Percentiles rank a stretch among this genome's conserved stretches.
Conservation (phyloP, 106 monocot species). For the Hemerocallis citrina region DNA sequence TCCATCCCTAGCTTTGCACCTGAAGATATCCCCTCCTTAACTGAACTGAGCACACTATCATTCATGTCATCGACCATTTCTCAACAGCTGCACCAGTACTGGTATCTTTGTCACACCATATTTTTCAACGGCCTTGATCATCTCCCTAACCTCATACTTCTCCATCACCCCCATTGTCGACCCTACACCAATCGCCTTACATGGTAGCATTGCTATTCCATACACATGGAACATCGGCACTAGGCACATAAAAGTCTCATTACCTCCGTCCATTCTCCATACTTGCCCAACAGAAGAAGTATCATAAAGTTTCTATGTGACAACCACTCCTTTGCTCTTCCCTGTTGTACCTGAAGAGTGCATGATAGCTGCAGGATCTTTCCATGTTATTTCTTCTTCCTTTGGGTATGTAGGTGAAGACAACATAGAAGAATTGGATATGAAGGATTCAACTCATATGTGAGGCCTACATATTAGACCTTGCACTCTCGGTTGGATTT, state of each 20-base stretch:
- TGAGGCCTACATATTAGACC: no score
- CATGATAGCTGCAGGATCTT: conserved; percentile 46
- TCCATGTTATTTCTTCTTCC: not conserved
- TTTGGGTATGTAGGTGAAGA: no score
- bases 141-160: conserved; percentile 21
- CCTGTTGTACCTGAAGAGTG: conserved; percentile 86
- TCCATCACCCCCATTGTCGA: conserved; percentile 40
- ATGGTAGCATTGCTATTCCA: conserved; percentile 51
- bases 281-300: conserved; percentile 17
- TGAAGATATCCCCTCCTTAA: conserved; percentile 47
- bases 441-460: no score
- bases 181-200: conserved; percentile 34
- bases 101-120: conserved; percentile 38
- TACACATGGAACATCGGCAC: conserved; percentile 70
- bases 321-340: conserved; percentile 48
- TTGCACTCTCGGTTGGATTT: no score
- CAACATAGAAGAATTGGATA: no score
- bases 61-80: not conserved
- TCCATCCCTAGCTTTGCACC: conserved; percentile 44
- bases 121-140: conserved; percentile 33
- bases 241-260: conserved; percentile 34
- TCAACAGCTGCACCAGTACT: conserved; percentile 37
- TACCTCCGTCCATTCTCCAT: conserved; percentile 11
- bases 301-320: conserved; percentile 44
- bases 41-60: conserved; percentile 10